Conservation (phyloP, 345 rosid species). For the Gossypioides kirkii region DNA sequence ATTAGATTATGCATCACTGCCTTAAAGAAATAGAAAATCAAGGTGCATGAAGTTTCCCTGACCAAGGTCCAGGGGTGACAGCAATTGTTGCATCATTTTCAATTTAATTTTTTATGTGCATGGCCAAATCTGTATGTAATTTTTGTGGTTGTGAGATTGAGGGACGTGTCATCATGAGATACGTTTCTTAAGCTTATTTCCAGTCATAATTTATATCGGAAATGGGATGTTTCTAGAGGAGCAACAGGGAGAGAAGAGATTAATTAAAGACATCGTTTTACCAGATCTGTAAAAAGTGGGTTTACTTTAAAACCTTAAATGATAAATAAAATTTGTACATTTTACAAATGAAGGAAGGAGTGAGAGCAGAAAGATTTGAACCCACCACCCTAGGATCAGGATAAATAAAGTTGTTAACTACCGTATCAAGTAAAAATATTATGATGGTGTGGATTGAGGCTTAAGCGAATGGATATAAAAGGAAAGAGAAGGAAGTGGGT, state of each 20-base stretch:
- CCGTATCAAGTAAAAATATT: too few relatives aligned
- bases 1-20: neutral
- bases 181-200: constrained; percentile 11
- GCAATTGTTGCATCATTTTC: constrained; percentile 8
- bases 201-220: neutral
- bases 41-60: constrained; percentile 13
- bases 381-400: too few relatives aligned
- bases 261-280: neutral
- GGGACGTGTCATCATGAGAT: constrained; percentile 10
- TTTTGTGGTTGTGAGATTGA: neutral
- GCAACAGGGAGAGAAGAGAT: constrained; percentile 23
- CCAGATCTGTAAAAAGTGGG: too few relatives aligned
- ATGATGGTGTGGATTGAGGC: too few relatives aligned
- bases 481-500: neutral
- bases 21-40: neutral
- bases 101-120: neutral
- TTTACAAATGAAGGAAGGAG: too few relatives aligned
- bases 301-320: too few relatives aligned
- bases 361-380: too few relatives aligned
- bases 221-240: constrained; percentile 20
- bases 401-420: too few relatives aligned
- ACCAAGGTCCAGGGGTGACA: constrained; percentile 4
- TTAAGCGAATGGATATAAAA: too few relatives aligned
- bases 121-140: constrained; percentile 14
- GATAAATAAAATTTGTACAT: too few relatives aligned